Conservation (phyloP, 768 basidiomycete species). For the Clavaria fumosa region DNA sequence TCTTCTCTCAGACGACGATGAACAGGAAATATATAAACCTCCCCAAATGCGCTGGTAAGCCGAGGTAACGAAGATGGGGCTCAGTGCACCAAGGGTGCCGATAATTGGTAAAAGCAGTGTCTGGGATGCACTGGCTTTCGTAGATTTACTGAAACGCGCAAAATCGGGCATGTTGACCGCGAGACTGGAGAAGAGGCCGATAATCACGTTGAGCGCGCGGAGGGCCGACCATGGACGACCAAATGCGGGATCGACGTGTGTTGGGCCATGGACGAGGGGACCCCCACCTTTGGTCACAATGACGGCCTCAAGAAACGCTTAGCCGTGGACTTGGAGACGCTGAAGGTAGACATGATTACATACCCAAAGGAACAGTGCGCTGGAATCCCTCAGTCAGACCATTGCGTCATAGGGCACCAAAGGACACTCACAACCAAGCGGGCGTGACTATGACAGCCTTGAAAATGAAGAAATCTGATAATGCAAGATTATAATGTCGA, state of each 20-base stretch:
- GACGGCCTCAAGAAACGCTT: slow-evolving; percentile 3
- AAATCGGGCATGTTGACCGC: slow-evolving; percentile 9
- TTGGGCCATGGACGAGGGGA: slow-evolving; percentile 5
- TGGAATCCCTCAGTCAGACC: background rate
- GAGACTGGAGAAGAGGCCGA: slow-evolving; percentile 7
- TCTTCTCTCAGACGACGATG: background rate
- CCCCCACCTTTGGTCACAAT: slow-evolving; percentile 6
- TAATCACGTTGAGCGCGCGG: slow-evolving; percentile 5
- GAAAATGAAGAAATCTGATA: slow-evolving; percentile 6
- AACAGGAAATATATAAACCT: background rate
- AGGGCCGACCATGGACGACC: slow-evolving; percentile 4
- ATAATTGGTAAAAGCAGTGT: slow-evolving; percentile 4
- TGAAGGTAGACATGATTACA: background rate
- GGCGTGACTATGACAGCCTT: slow-evolving; percentile 5
- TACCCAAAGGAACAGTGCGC: slow-evolving; percentile 7
- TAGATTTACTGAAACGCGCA: slow-evolving; percentile 5
- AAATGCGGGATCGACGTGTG: background rate
- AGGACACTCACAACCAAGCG: slow-evolving; percentile 4
- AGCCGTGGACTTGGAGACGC: background rate
- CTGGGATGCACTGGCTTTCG: slow-evolving; percentile 4
- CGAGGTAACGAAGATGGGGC: slow-evolving; percentile 6
- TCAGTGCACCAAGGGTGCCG: slow-evolving; percentile 5
- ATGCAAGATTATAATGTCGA: too few relatives aligned
- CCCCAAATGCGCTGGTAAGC: slow-evolving; percentile 6
- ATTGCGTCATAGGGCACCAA: background rate